Evolutionary conservation across 2,329 filamentous ascomycete species (phyloP), one percentile per base, ranked within the genome.

Genomic region (Sarocladium brachiariae): DNA sequence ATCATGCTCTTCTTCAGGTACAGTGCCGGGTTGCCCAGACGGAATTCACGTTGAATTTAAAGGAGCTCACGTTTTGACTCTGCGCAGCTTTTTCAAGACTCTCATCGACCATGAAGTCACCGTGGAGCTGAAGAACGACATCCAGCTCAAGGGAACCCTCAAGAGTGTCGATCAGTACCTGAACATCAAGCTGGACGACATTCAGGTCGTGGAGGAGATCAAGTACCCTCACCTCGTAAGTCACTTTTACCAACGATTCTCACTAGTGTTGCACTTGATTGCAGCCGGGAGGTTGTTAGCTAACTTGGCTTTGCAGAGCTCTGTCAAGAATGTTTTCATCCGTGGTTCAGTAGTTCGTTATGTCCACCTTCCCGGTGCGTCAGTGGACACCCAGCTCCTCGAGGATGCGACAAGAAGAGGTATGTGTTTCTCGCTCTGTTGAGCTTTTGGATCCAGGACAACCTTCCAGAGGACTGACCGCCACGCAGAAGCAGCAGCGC

Each of bases 101-200:
- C 87, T 97, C 63, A 95, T 96, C 67, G 93, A 96, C 75, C 87
- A 93, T 60, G 85, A 95, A 75, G 91, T 99, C 64, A 97, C 91
- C 43, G 90, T 99, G 66, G 93, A 99, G 76, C 87, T 99, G 68
- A 99, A 99, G 74, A 99, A 99, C 70, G 93, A 99, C 72, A 95
- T 99, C 61, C 90, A 91, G 66, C 95, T 99, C 68, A 88, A 89
- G 61, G 93, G 93, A 58, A 95, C 86, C 31, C 78, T 99, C 58
- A 99, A 97, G 77, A 95, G 88, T 64, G 92, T 99, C 58, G 93
- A 99, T 68, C 93, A 97, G 74, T 99, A 95, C 72, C 82, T 99
- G 64, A 99, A 99, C 73, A 96, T 99, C 73, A 97, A 97, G 76
- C 82, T 99, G 48, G 93, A 99, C 64, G 89, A 96, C 64, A 95